Evolutionary conservation across 2,329 filamentous ascomycete species (phyloP).

Genomic region (Pyrenophora teres): DNA sequence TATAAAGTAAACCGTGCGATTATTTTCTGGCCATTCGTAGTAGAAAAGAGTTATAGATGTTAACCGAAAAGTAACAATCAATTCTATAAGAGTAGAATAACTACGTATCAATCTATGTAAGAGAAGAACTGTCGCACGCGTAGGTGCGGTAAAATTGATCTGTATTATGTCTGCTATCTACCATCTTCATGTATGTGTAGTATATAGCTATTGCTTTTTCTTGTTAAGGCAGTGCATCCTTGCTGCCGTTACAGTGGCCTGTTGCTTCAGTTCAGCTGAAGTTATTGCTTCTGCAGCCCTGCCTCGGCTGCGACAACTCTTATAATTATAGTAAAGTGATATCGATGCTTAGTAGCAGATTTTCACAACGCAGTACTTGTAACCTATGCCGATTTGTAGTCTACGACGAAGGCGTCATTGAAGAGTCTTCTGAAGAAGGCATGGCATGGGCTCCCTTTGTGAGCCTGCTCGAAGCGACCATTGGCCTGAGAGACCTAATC

Average conservation of each 20-base stretch:
- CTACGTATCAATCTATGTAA: too few relatives aligned
- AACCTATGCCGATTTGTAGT: not conserved
- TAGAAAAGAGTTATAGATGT: too few relatives aligned
- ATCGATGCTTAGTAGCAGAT: too few relatives aligned
- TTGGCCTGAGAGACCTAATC: constrained; percentile 20
- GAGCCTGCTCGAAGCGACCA: constrained; percentile 17
- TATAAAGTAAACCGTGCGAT: too few relatives aligned
- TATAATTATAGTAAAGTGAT: too few relatives aligned
- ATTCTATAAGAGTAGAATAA: too few relatives aligned
- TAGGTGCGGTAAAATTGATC: too few relatives aligned
- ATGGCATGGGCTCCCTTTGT: constrained; percentile 26
- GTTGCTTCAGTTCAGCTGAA: not conserved
- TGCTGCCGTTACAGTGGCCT: not conserved
- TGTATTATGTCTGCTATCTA: not conserved
- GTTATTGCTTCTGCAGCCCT: not conserved
- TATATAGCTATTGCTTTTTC: not conserved
- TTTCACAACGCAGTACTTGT: too few relatives aligned
- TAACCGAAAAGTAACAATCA: too few relatives aligned
- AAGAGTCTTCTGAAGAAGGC: constrained; percentile 23
- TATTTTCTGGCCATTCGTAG: too few relatives aligned
- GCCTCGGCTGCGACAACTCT: too few relatives aligned
- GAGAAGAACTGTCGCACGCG: too few relatives aligned
- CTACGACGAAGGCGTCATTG: constrained; percentile 17
- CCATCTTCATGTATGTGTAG: not conserved
- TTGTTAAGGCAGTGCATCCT: not conserved